Conservation (phyloP, 768 basidiomycete genomes). For the Pisolithus albus region DNA sequence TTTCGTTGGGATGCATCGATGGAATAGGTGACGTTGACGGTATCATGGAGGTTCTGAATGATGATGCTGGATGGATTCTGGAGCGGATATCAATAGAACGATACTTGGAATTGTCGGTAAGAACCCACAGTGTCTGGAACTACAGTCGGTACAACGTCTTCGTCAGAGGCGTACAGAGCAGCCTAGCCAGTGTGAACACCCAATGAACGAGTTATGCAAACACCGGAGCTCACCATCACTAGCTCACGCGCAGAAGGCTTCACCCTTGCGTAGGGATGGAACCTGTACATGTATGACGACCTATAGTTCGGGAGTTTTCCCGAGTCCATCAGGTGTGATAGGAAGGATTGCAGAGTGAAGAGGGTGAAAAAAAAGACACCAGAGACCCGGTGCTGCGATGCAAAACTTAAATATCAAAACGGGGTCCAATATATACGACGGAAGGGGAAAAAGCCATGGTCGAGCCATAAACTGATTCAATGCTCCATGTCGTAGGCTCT, state of each 20-base stretch:
- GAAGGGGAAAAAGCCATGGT: not conserved
- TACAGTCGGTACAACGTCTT: not conserved
- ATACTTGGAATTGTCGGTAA: not conserved
- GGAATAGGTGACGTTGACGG: too few relatives aligned
- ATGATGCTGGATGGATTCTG: too few relatives aligned
- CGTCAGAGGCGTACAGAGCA: not conserved
- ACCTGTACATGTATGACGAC: conserved; percentile 5
- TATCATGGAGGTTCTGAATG: too few relatives aligned
- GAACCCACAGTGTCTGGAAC: not conserved
- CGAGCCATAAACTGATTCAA: not conserved
- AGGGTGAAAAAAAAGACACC: not conserved
- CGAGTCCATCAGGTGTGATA: not conserved
- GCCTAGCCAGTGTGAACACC: not conserved
- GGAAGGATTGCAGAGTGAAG: not conserved
- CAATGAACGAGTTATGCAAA: not conserved
- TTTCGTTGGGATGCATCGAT: too few relatives aligned
- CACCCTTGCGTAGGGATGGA: conserved; percentile 9
- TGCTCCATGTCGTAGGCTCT: too few relatives aligned
- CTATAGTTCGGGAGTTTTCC: conserved; percentile 5
- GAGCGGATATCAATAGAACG: too few relatives aligned
- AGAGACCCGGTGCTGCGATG: not conserved
- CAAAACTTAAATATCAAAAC: not conserved
- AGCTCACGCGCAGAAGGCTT: conserved; percentile 3
- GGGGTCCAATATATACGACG: too few relatives aligned
- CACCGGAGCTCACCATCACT: not conserved